Base-by-base conservation (phyloP, 371 early-diverging fungal species). In the Rhizopus microsporus region DNA sequence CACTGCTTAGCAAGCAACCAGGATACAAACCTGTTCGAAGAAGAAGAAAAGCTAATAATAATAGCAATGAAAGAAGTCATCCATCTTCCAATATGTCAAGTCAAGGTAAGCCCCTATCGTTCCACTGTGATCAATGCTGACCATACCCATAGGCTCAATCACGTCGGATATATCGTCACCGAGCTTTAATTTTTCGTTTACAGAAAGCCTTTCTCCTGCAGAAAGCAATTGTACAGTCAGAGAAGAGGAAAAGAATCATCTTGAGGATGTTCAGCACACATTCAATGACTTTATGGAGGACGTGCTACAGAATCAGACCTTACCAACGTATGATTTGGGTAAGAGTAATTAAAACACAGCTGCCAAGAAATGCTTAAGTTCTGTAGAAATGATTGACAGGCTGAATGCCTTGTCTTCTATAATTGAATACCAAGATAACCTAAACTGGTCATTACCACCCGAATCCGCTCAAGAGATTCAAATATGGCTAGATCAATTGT, bases 261-360 rank as follows among this genome's bases (percentile, higher is more conserved):
- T 15, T 12, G 16, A 9, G 8, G 39, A 53, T 40, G 4, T 53
- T 3, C 56, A 64, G 31, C 56, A 71, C 45, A 73, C 77, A 45
- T 44, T 80, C 16, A 73, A 81, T 15, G 73, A 72, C 9, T 57
- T 81, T 30, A 45, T 82, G 12, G 63, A 77, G 7, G 78, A 78
- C 45, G 76, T 80, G 0, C 54, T 84, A 6, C 61, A 77, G 12
- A 71, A 76, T 31, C 68, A 63, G 39, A 46, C 65, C 7, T 68
- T 72, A 10, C 74, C 80, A 8, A 60, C 65, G 9, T 84, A 84
- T 54, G 75, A 82, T 55, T 57, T 68, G 39, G 81, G 84, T 82
- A 75, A 65, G 56, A 51, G 13, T 30, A 51, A 33, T 15, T 37
- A 32, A 38, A 9, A 49, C 5, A 49, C 13, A 10, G 8, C 49